These are phyloP conservation scores for Aquanectria penicillioides DNA, from an alignment of 2,329 filamentous ascomycete genomes.

Conservation along the genomic window DNA sequence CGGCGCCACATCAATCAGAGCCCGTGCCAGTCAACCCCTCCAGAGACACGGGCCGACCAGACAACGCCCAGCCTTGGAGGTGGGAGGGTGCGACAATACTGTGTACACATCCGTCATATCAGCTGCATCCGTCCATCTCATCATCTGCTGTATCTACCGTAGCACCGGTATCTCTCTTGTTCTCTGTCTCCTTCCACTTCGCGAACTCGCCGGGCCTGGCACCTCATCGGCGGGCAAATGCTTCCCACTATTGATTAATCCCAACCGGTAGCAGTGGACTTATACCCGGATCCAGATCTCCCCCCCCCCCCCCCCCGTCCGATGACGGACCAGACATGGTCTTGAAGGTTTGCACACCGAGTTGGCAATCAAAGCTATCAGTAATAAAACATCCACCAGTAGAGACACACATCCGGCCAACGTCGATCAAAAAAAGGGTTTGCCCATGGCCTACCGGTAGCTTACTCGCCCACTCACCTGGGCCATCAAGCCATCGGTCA, in stretches of 20 bases:
- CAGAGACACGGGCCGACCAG: no score
- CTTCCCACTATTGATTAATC: slow-evolving; percentile 3
- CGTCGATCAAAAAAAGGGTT: not conserved
- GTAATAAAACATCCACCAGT: no score
- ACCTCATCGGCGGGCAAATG: no score
- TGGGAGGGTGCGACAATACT: no score
- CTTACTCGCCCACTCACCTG: no score
- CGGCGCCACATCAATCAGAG: no score
- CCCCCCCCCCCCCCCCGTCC: not conserved
- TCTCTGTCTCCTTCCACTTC: not conserved
- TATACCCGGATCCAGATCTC: slow-evolving; percentile 1
- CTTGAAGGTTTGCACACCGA: not conserved
- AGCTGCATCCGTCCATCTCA: no score
- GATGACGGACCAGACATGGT: not conserved
- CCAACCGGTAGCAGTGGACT: not conserved
- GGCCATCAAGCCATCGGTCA: no score
- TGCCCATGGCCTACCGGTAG: not conserved
- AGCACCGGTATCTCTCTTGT: not conserved
- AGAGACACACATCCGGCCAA: slow-evolving; percentile 4
- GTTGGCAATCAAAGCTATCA: not conserved
- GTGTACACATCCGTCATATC: no score
- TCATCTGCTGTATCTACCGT: no score
- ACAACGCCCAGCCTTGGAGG: no score
- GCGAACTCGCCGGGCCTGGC: not conserved
- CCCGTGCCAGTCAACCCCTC: no score